Base-by-base conservation (phyloP, 495 filamentous ascomycete genomes). In the Aspergillus leporis region DNA sequence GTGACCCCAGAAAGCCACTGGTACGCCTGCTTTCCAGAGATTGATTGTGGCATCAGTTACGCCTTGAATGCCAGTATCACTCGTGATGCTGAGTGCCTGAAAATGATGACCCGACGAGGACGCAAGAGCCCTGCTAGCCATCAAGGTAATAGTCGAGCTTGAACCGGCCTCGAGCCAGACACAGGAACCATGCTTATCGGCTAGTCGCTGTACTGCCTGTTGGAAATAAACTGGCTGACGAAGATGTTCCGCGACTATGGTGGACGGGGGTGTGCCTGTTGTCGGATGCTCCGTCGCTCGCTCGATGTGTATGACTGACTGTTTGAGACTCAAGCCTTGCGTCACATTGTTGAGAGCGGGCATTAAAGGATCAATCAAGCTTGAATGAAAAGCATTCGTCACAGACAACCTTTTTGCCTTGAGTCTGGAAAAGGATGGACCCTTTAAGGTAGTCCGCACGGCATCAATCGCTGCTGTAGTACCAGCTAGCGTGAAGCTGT, bases 141-240 rank as follows among this genome's bases (percentile, higher is more conserved):
- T 81, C 1, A 54, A 54, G 0, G 75, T 82, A 19, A 85, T 69
- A 0, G 76, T 72, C 0, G 81, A 80, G 28, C 65, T 70, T 3
- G 80, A 81, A 0, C 82, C 81, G 22, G 81, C 80, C 54, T 86
- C 83, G 0, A 84, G 69, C 69, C 73, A 85, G 10, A 80, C 69
- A 16, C 68, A 69, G 0, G 63, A 38, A 0, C 69, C 64, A 48
- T 75, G 70, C 4, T 66, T 45, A 21, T 71, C 54, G 6, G 73
- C 60, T 0, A 85, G 65, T 23, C 81, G 62, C 31, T 76, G 66
- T 0, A 84, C 62, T 0, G 82, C 81, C 9, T 81, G 69, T 8
- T 67, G 52, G 56, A 85, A 86, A 56, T 67, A 83, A 0, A 86
- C 83, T 0, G 83, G 78, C 1, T 77, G 63, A 5, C 80, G 67